These are phyloP conservation scores for Aspergillus sclerotioniger DNA, from an alignment of 495 filamentous ascomycete genomes.

Conservation along the genomic window DNA sequence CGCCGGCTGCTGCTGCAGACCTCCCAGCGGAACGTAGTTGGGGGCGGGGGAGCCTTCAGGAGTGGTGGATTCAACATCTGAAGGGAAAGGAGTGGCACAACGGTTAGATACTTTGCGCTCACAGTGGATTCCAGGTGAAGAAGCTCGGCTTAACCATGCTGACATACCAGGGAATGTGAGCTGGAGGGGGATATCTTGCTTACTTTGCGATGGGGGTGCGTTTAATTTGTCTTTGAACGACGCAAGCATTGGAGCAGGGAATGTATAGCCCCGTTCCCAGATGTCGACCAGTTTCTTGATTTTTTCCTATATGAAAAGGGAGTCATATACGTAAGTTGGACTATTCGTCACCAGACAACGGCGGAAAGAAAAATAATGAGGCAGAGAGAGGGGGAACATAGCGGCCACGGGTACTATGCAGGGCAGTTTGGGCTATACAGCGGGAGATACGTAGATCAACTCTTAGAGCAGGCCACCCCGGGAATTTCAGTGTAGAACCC, in stretches of 20 bases:
- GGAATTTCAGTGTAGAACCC: constrained; percentile 18
- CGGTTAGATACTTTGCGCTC: background rate
- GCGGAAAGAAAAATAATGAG: constrained; percentile 16
- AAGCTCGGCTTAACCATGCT: background rate
- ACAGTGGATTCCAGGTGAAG: background rate
- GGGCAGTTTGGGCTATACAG: constrained; percentile 20
- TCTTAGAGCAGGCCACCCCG: constrained; percentile 25
- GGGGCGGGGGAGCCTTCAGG: constrained; percentile 75
- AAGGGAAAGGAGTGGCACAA: constrained; percentile 9
- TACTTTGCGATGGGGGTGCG: constrained; percentile 59
- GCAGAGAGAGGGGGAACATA: constrained; percentile 9
- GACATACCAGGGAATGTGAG: constrained; percentile 8
- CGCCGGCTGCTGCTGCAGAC: constrained; percentile 35
- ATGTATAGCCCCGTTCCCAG: constrained; percentile 94
- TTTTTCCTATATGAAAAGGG: constrained; percentile 73
- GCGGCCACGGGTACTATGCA: constrained; percentile 24
- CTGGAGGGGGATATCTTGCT: constrained; percentile 38
- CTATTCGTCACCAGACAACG: constrained; percentile 33
- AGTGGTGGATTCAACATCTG: constrained; percentile 70
- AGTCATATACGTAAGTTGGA: constrained; percentile 50
- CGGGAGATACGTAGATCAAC: constrained; percentile 33
- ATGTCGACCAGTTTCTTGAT: constrained; percentile 95
- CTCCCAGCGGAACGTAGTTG: constrained; percentile 42
- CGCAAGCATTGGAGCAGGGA: constrained; percentile 76
- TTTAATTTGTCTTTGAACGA: constrained; percentile 84